Base-by-base conservation (phyloP, 441 rosid genomes). In the Gossypium schwendimanii region DNA sequence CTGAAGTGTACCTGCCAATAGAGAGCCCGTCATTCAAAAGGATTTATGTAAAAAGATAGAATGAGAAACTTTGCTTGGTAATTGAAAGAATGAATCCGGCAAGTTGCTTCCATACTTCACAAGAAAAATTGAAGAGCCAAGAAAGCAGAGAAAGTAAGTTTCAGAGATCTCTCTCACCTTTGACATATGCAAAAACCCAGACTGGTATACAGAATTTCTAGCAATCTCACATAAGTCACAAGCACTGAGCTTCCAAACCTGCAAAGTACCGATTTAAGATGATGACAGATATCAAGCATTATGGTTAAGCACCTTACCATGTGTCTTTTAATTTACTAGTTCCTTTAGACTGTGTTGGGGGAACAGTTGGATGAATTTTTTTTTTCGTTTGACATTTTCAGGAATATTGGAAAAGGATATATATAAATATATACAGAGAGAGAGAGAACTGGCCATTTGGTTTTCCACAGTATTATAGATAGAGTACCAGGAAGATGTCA, bases 211-310 rank as follows among this genome's bases (percentile, higher is more conserved):
- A 31, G 95, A 88, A 67, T 88, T 90, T 74, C 95, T 85, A 2
- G 83, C 90, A 70, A 85, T 86, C 84, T 89, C 92, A 20, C 90
- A 86, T 15, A 89, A 79, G 78, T 89, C 91, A 57, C 91, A 89
- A 18, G 94, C 82, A 77, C 91, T 87, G 75, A 87, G 86, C 83
- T 89, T 89, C 94, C 91, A 87, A 6, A 87, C 87, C 93, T 88
- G 73, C 59, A 78, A 59, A 73, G 18, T 47, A 65, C 49, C 3
- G 4, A 14, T 41, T 75, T 24, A 20, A 44, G 52, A 68, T 26
- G 21, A 24, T 11, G 4, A 47, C 8, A 47, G n/a, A 47, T 11
- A 41, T 3, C 66, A 71, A 59, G 60, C 59, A 50, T 67, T 26
- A 49, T 67, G 45, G n/a, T 41, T 65, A 45, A 3, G 17, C 70